Evolutionary conservation across 306 rosid genomes (phyloP).

Genomic region (Quercus rubra): DNA sequence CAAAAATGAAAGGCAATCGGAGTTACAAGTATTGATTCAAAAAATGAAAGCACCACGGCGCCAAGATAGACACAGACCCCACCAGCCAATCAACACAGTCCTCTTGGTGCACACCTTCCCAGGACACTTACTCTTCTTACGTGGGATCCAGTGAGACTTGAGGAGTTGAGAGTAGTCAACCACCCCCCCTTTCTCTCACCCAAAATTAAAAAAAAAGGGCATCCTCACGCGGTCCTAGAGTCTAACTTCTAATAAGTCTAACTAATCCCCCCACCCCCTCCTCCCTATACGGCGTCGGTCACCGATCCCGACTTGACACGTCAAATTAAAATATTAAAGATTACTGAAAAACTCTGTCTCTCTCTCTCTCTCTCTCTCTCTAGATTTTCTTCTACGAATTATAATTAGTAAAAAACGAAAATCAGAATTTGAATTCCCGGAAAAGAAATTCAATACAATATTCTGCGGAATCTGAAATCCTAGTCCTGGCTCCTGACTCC

Average conservation of each 20-base stretch:
- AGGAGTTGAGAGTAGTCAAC: too few species aligned
- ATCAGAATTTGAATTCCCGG: neutral
- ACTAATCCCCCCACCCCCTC: neutral
- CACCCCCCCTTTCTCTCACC: too few species aligned
- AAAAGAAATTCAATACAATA: slow-evolving; percentile 28
- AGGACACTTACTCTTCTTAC: slow-evolving; percentile 38
- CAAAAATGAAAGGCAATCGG: too few species aligned
- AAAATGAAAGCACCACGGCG: slow-evolving; percentile 38
- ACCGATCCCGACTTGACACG: slow-evolving; percentile 23
- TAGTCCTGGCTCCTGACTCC: neutral
- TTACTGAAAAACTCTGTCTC: neutral
- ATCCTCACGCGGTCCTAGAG: slow-evolving; percentile 14
- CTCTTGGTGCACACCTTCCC: slow-evolving; percentile 40
- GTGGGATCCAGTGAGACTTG: slow-evolving; percentile 42
- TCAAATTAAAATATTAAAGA: neutral
- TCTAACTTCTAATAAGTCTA: too few species aligned
- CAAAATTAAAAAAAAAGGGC: too few species aligned
- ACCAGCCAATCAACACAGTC: slow-evolving; percentile 8
- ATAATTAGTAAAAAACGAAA: too few species aligned
- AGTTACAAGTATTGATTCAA: too few species aligned
- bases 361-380: neutral
- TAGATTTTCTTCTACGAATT: neutral
- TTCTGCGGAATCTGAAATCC: slow-evolving; percentile 10
- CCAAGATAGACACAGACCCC: slow-evolving; percentile 25
- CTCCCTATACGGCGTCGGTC: slow-evolving; percentile 48